phyloP scores from a whole-genome alignment of 768 basidiomycete genomes.

The Cystobasidium ongulense region DNA sequence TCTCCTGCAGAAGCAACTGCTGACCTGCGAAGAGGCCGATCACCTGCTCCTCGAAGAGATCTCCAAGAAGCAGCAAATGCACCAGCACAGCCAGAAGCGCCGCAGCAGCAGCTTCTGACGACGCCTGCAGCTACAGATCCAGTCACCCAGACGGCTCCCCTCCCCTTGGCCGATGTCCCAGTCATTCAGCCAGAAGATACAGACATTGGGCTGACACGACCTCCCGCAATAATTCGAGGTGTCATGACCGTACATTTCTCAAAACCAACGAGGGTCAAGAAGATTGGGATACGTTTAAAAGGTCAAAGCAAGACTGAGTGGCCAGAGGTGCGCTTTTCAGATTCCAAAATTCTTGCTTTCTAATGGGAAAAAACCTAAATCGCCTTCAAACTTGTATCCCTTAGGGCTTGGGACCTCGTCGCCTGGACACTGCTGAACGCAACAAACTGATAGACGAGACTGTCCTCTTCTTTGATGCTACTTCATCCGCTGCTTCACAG shows the following conservation, averaged over 20 bases:
- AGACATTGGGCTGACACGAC: conserved; percentile 37
- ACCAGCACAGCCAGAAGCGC: not conserved
- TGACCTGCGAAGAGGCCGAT: not conserved
- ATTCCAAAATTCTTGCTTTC: not conserved
- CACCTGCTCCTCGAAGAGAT: not conserved
- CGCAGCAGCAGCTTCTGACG: not conserved
- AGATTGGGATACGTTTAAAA: conserved; percentile 69
- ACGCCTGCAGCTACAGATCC: not conserved
- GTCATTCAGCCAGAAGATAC: conserved; percentile 7
- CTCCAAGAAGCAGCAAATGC: not conserved
- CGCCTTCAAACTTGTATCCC: no score
- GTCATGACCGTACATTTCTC: conserved; percentile 57
- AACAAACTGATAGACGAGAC: conserved; percentile 64
- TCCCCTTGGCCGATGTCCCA: not conserved
- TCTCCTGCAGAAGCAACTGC: not conserved
- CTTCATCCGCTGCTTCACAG: conserved; percentile 48
- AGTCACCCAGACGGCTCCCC: not conserved
- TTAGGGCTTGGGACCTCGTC: conserved; percentile 59
- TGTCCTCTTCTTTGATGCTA: conserved; percentile 61
- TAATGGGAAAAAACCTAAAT: not conserved
- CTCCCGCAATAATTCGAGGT: conserved; percentile 58
- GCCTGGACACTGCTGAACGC: conserved; percentile 69
- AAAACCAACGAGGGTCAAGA: conserved; percentile 76
- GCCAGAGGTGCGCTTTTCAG: conserved; percentile 56
- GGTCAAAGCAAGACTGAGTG: conserved; percentile 66